A percentile compares a stretch with the other conserved stretches of the same genome.
phyloP scores from a whole-genome alignment of 768 basidiomycete species.

The Pholiota molesta region DNA sequence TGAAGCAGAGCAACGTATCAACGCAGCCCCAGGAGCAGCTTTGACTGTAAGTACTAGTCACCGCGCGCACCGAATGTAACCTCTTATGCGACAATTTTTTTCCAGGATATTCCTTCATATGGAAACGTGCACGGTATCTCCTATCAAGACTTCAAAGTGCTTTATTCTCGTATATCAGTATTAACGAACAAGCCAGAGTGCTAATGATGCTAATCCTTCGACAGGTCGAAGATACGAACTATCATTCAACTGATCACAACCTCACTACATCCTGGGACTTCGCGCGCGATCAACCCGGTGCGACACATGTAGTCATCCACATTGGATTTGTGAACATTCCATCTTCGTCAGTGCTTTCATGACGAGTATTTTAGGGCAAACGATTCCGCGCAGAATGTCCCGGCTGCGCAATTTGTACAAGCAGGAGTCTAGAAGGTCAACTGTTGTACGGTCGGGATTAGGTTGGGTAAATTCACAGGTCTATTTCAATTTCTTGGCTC shows the following conservation, averaged over 20 bases:
- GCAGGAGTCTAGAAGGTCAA: conserved; percentile 20
- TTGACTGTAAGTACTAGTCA: conserved; percentile 35
- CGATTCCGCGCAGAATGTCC: conserved; percentile 54
- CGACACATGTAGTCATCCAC: conserved; percentile 57
- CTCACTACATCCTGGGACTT: conserved; percentile 64
- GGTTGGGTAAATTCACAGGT: conserved; percentile 25
- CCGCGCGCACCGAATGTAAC: neutral
- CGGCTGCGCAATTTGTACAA: conserved; percentile 42
- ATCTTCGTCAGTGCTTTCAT: neutral
- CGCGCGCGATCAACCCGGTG: conserved; percentile 41
- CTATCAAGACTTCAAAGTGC: conserved; percentile 51
- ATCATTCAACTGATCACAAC: conserved; percentile 56
- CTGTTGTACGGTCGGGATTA: no score
- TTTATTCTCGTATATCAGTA: conserved; percentile 5
- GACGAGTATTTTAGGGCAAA: conserved; percentile 44
- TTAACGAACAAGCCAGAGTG: neutral
- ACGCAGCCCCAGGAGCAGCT: conserved; percentile 57
- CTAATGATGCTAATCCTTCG: conserved; percentile 17
- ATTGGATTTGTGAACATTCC: conserved; percentile 41
- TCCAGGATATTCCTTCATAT: conserved; percentile 51
- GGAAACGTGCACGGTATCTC: conserved; percentile 56
- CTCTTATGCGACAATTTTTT: neutral
- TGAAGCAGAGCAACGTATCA: conserved; percentile 53
- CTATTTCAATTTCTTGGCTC: conserved; percentile 47
- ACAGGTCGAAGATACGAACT: conserved; percentile 58